A percentile compares a stretch with the other conserved stretches of the same genome.
These are phyloP conservation scores for Chaetothyriales sp. DNA, from an alignment of 2,329 filamentous ascomycete genomes.

Conservation along the genomic window DNA sequence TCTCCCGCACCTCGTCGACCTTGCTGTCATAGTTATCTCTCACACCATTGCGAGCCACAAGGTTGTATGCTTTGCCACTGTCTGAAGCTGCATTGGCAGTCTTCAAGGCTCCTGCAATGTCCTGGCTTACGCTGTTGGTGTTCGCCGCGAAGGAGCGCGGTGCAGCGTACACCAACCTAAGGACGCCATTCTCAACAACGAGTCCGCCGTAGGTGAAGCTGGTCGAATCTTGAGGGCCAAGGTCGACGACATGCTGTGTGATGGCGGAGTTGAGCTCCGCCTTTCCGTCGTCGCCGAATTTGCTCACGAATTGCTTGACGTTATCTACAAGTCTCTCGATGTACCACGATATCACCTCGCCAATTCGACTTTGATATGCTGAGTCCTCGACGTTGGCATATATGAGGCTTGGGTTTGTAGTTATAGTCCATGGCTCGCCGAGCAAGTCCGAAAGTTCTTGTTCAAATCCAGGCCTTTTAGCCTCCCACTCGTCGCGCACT, in stretches of 20 bases:
- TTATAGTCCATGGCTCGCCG: conserved; percentile 38
- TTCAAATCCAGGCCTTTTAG: conserved; percentile 34
- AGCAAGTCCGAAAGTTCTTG: conserved; percentile 33
- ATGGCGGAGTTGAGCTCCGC: conserved; percentile 39
- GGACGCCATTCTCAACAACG: no score
- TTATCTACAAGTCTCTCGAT: conserved; percentile 7
- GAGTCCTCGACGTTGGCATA: conserved; percentile 24
- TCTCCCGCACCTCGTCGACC: conserved; percentile 28
- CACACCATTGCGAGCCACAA: conserved; percentile 32
- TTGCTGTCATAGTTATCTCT: conserved; percentile 32
- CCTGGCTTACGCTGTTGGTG: conserved; percentile 27
- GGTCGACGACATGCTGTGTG: background rate
- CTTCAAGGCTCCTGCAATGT: conserved; percentile 36
- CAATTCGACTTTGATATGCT: conserved; percentile 28
- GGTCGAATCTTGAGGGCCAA: no score
- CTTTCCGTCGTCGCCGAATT: conserved; percentile 28
- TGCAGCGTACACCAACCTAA: conserved; percentile 32
- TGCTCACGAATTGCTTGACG: conserved; percentile 28
- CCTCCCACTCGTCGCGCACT: conserved; percentile 43
- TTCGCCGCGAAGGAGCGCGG: conserved; percentile 36
- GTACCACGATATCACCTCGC: conserved; percentile 30
- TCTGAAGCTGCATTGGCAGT: conserved; percentile 24
- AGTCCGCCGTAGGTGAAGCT: no score
- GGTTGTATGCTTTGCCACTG: conserved; percentile 27
- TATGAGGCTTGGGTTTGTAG: conserved; percentile 35